Percentiles rank a stretch among this genome's conserved stretches.
Conservation (phyloP, 306 rosid species). For the Castanea mollissima region DNA sequence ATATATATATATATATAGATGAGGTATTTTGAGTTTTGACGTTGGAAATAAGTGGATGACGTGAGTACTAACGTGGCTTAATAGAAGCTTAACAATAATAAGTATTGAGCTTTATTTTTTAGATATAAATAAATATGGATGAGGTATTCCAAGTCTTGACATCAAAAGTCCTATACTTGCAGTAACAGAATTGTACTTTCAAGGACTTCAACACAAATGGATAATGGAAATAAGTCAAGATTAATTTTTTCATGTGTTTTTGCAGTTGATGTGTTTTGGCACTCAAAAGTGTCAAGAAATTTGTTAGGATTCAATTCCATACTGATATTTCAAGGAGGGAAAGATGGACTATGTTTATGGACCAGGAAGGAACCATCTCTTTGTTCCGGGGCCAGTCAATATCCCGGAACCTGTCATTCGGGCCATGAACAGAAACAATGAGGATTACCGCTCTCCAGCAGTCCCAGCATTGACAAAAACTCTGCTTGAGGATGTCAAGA, state of each 20-base stretch:
- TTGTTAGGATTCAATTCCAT: constrained; percentile 22
- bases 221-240: not conserved
- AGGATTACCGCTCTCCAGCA: constrained; percentile 98
- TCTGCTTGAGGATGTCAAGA: constrained; percentile 85
- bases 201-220: not conserved
- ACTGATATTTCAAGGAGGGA: constrained; percentile 32
- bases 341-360: constrained; percentile 81
- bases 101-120: too few relatives aligned
- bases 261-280: constrained; percentile 28
- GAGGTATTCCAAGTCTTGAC: not conserved
- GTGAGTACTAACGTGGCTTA: too few relatives aligned
- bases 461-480: constrained; percentile 84
- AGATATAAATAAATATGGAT: not conserved
- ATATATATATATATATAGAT: not conserved
- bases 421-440: constrained; percentile 94
- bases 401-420: constrained; percentile 88
- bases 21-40: not conserved
- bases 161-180: not conserved
- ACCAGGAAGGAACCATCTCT: constrained; percentile 97
- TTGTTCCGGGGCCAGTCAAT: constrained; percentile 99
- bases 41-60: too few relatives aligned
- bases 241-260: constrained; percentile 9
- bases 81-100: too few relatives aligned
- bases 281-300: constrained; percentile 22
- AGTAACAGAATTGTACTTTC: not conserved